phyloP scores from a whole-genome alignment of 257 asterid species.

The Solanum clarkiae region DNA sequence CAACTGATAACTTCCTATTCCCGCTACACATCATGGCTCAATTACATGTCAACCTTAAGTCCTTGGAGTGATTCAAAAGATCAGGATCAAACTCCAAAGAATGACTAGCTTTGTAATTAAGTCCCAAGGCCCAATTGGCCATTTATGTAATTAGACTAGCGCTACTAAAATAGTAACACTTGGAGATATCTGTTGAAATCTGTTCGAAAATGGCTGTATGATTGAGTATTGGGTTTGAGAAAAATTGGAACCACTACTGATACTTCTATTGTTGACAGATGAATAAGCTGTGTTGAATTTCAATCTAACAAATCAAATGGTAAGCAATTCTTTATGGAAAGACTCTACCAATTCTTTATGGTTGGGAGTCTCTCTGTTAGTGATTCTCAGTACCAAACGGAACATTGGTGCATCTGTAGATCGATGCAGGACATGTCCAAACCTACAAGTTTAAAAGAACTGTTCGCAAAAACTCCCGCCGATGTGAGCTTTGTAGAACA shows the following conservation, averaged over 20 bases:
- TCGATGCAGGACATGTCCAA: not conserved
- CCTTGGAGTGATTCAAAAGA: not conserved
- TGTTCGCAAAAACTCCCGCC: not conserved
- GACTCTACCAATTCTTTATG: not conserved
- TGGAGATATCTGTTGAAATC: not conserved
- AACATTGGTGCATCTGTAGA: not conserved
- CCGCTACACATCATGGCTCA: not conserved
- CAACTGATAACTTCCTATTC: conserved; percentile 6
- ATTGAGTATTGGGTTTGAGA: not conserved
- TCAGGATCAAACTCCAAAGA: not conserved
- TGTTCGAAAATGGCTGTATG: not conserved
- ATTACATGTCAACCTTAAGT: not conserved
- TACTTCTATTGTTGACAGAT: not conserved
- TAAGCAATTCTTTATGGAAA: not conserved
- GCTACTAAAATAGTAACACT: not conserved
- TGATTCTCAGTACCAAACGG: not conserved
- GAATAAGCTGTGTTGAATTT: not conserved
- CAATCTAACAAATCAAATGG: not conserved
- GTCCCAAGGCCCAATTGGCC: not conserved
- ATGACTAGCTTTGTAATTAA: not conserved
- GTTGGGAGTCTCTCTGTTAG: not conserved
- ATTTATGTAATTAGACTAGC: not conserved
- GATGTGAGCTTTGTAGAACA: not conserved
- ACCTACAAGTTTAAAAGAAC: not conserved
- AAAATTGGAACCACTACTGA: not conserved